Conservation (phyloP, 257 asterid genomes). For the Plantago elongata region DNA sequence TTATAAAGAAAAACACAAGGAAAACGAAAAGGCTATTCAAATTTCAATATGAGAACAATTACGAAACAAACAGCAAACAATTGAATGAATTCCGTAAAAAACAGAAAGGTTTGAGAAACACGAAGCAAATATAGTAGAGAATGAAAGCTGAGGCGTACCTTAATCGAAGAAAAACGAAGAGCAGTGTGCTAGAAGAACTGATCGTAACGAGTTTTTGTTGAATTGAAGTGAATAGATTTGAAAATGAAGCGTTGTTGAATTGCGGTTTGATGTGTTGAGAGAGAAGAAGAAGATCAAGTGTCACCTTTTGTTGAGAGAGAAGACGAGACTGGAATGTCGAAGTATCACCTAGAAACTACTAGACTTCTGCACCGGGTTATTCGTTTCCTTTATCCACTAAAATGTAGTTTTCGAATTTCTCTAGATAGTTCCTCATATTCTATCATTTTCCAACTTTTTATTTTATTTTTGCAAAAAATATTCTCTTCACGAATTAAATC, state of each 20-base stretch:
- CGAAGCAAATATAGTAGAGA: not conserved
- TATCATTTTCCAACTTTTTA: not conserved
- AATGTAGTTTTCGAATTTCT: not conserved
- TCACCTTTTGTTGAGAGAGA: constrained; percentile 17
- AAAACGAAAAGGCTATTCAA: too few relatives aligned
- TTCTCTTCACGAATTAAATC: too few relatives aligned
- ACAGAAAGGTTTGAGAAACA: not conserved
- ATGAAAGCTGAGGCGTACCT: constrained; percentile 13
- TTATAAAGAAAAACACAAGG: too few relatives aligned
- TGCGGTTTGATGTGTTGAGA: not conserved
- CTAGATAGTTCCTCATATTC: not conserved
- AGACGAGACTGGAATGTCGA: constrained; percentile 21
- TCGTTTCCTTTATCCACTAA: too few relatives aligned
- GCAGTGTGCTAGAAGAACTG: not conserved
- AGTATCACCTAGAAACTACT: constrained; percentile 32
- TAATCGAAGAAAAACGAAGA: not conserved
- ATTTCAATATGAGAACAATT: too few relatives aligned
- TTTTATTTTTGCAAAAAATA: too few relatives aligned
- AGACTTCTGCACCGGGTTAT: not conserved
- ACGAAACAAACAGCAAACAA: too few relatives aligned
- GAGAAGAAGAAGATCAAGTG: not conserved
- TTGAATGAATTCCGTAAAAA: not conserved
- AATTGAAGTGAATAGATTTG: not conserved
- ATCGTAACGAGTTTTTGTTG: not conserved
- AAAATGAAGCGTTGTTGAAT: not conserved